Conservation (phyloP, 2,329 filamentous ascomycete species). For the Aspergillus aculeatinus region DNA sequence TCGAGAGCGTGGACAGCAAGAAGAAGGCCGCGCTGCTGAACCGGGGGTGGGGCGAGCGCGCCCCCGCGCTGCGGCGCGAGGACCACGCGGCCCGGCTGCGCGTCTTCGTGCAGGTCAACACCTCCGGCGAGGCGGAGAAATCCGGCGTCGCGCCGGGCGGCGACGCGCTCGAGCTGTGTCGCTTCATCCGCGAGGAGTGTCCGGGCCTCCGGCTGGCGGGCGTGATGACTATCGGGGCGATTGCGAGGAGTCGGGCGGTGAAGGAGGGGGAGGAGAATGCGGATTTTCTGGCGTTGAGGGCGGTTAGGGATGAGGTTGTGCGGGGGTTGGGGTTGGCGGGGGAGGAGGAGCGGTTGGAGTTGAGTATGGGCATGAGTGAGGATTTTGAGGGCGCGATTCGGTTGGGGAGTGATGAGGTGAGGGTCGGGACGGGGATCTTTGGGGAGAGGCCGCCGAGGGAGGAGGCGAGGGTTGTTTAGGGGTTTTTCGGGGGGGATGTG, state of each 20-base stretch:
- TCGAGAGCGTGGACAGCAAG: constrained; percentile 81
- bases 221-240: constrained; percentile 96
- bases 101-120: constrained; percentile 93
- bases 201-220: constrained; percentile 73
- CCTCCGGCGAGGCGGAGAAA: constrained; percentile 82
- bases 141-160: constrained; percentile 70
- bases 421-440: constrained; percentile 93
- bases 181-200: constrained; percentile 68
- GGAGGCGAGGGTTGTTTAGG: constrained; percentile 66
- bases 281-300: constrained; percentile 71
- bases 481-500: background rate
- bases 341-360: constrained; percentile 62
- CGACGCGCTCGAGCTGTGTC: constrained; percentile 63
- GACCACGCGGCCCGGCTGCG: constrained; percentile 52
- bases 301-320: constrained; percentile 69
- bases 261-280: constrained; percentile 81
- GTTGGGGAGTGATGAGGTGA: constrained; percentile 83
- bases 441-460: constrained; percentile 75
- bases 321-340: constrained; percentile 56
- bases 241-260: constrained; percentile 75
- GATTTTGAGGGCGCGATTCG: constrained; percentile 88
- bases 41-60: constrained; percentile 64
- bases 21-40: constrained; percentile 87
- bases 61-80: constrained; percentile 36
- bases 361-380: constrained; percentile 98